These are phyloP conservation scores for Colletotrichum coccodes DNA, from an alignment of 2,329 filamentous ascomycete species.

Conservation along the genomic window DNA sequence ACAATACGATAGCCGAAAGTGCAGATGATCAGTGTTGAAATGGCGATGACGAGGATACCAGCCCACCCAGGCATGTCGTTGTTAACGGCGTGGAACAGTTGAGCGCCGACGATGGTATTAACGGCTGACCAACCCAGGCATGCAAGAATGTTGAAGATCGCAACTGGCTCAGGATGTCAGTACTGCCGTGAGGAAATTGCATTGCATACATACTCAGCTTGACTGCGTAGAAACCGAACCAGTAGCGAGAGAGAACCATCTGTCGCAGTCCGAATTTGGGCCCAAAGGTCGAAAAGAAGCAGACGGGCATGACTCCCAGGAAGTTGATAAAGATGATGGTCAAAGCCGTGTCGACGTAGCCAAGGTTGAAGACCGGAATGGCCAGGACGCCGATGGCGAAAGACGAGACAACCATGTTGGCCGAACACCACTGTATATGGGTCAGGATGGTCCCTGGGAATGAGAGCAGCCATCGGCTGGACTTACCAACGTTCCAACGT, in stretches of 20 bases:
- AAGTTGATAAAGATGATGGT: conserved; percentile 81
- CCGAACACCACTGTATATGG: conserved; percentile 68
- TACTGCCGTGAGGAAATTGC: neutral
- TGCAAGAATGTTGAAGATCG: conserved; percentile 75
- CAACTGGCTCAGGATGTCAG: conserved; percentile 55
- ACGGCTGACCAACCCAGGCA: conserved; percentile 81
- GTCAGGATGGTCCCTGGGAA: neutral
- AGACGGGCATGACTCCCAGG: conserved; percentile 76
- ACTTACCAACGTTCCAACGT: conserved; percentile 77
- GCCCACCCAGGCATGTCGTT: conserved; percentile 74
- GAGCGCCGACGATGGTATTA: conserved; percentile 83
- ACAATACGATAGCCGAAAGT: conserved; percentile 81
- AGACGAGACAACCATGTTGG: conserved; percentile 81
- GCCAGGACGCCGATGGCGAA: conserved; percentile 81
- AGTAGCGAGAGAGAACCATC: conserved; percentile 84
- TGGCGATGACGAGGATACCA: conserved; percentile 79
- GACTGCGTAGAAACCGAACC: conserved; percentile 77
- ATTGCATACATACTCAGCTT: conserved; percentile 66
- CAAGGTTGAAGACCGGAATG: conserved; percentile 74
- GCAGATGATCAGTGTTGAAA: conserved; percentile 78
- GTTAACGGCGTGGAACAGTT: conserved; percentile 81
- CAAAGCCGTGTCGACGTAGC: conserved; percentile 78
- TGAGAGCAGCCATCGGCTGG: neutral
- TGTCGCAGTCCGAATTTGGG: conserved; percentile 79
- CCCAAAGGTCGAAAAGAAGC: conserved; percentile 82